A percentile compares a stretch with the other conserved stretches of the same genome.
Conservation (phyloP, 257 asterid genomes). For the Solanum pennellii region DNA sequence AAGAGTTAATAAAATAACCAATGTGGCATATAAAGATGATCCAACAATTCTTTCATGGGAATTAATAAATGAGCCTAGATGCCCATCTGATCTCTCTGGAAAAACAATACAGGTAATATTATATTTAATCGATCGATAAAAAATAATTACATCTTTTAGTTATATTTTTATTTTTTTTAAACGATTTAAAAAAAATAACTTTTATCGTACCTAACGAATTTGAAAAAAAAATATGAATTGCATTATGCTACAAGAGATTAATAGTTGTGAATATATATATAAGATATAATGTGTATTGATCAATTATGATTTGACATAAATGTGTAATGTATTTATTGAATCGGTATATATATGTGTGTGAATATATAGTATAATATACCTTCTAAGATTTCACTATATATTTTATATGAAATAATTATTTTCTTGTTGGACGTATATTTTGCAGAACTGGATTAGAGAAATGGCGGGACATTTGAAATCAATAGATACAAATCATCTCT, state of each 20-base stretch:
- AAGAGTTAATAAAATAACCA: neutral
- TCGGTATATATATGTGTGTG: neutral
- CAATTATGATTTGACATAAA: neutral
- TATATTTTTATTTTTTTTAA: too few species aligned
- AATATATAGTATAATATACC: neutral
- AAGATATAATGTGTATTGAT: neutral
- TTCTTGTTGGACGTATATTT: neutral
- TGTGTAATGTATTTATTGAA: neutral
- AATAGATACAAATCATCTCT: neutral
- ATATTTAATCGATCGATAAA: neutral
- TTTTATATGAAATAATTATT: neutral
- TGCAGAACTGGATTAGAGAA: neutral
- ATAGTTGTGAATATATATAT: neutral
- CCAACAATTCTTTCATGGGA: slow-evolving; percentile 5
- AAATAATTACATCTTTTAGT: neutral
- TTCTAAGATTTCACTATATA: neutral
- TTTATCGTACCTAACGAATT: neutral
- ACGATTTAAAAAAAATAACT: neutral
- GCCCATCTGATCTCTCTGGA: neutral
- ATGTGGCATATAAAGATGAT: neutral
- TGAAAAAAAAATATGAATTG: too few species aligned
- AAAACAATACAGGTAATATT: neutral
- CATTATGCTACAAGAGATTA: neutral
- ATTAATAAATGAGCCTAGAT: slow-evolving; percentile 3
- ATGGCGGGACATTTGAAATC: neutral